Evolutionary conservation across 2,329 filamentous ascomycete species (phyloP).

Genomic region (Fusarium sp.): DNA sequence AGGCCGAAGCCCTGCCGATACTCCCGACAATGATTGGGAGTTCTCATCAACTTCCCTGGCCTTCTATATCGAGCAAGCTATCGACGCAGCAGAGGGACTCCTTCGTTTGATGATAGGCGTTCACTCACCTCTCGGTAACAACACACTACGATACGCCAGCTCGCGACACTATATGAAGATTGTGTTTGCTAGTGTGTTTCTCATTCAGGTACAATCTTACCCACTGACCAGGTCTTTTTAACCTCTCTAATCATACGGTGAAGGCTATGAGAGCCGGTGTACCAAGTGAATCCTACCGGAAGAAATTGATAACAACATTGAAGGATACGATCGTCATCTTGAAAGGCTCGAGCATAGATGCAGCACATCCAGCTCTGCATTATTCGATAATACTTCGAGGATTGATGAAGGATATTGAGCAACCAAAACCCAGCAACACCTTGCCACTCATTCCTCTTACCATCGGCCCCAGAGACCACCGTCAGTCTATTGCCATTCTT

Average conservation of each 20-base stretch:
- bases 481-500: too few relatives aligned
- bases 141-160: constrained; percentile 11
- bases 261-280: constrained; percentile 8
- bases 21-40: not conserved
- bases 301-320: constrained; percentile 4
- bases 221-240: not conserved
- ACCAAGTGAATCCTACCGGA: constrained; percentile 7
- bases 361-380: constrained; percentile 19
- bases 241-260: not conserved
- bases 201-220: constrained; percentile 8
- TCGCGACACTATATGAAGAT: constrained; percentile 24
- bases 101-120: constrained; percentile 15
- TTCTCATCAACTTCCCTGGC: constrained; percentile 9
- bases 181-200: constrained; percentile 19
- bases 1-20: not conserved
- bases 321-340: constrained; percentile 9
- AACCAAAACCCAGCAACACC: not conserved
- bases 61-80: constrained; percentile 21
- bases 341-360: constrained; percentile 14
- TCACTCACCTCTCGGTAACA: not conserved
- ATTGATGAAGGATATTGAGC: constrained; percentile 7
- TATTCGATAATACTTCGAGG: constrained; percentile 18
- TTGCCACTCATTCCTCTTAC: not conserved
- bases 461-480: not conserved
- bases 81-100: constrained; percentile 5